phyloP scores from a whole-genome alignment of 768 basidiomycete genomes.

The Lactarius evosmus region DNA sequence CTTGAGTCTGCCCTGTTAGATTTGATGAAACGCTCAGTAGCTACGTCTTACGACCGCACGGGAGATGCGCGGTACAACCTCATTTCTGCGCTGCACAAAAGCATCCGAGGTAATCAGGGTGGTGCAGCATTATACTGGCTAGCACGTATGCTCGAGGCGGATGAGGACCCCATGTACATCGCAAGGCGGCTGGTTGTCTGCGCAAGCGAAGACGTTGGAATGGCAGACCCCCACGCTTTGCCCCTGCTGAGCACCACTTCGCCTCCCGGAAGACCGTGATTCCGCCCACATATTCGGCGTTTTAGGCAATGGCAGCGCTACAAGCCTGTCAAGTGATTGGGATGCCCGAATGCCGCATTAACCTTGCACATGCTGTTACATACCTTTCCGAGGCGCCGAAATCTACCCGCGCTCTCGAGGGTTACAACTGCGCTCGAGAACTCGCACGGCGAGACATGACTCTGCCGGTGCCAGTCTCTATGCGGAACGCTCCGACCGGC shows the following conservation, averaged over 20 bases:
- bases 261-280: not conserved
- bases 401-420: conserved; percentile 74
- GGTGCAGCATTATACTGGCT: conserved; percentile 86
- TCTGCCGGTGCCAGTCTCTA: conserved; percentile 62
- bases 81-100: conserved; percentile 84
- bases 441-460: conserved; percentile 53
- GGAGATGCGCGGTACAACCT: conserved; percentile 78
- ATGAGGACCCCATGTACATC: conserved; percentile 79
- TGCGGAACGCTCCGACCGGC: conserved; percentile 77
- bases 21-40: conserved; percentile 60
- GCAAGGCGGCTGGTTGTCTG: conserved; percentile 73
- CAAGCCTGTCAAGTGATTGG: conserved; percentile 68
- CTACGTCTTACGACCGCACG: conserved; percentile 67
- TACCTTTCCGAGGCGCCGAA: conserved; percentile 82
- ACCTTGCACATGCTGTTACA: conserved; percentile 72
- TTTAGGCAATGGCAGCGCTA: conserved; percentile 58
- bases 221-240: conserved; percentile 72
- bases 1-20: conserved; percentile 51
- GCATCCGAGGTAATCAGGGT: conserved; percentile 71
- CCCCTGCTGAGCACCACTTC: conserved; percentile 51
- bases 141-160: conserved; percentile 74
- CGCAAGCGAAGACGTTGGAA: conserved; percentile 83
- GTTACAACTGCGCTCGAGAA: conserved; percentile 64
- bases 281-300: conserved; percentile 3
- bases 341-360: conserved; percentile 82